These are phyloP conservation scores for Ogataea nakhonphanomensis DNA, from an alignment of 805 yeast genomes.

Conservation along the genomic window DNA sequence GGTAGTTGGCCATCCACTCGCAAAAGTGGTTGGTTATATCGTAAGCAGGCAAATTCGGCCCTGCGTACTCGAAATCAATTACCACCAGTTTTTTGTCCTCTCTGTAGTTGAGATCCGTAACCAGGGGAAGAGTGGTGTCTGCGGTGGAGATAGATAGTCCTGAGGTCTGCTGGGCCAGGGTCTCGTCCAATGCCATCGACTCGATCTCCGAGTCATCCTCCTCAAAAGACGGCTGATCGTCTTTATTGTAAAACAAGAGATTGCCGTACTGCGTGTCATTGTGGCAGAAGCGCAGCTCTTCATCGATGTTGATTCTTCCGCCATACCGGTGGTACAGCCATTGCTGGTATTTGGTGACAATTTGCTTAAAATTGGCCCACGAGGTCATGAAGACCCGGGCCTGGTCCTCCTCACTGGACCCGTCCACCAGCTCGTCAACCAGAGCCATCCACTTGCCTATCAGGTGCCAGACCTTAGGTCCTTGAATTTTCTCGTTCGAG, in stretches of 20 bases:
- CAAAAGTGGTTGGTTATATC: slow-evolving; percentile 92
- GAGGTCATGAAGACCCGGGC: slow-evolving; percentile 40
- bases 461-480: slow-evolving; percentile 69
- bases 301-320: slow-evolving; percentile 36
- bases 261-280: slow-evolving; percentile 98
- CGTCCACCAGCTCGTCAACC: slow-evolving; percentile 42
- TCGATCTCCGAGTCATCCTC: slow-evolving; percentile 29
- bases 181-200: slow-evolving; percentile 13
- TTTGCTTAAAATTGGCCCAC: slow-evolving; percentile 47
- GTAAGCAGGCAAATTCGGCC: slow-evolving; percentile 82
- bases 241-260: slow-evolving; percentile 51
- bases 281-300: slow-evolving; percentile 77
- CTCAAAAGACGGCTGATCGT: slow-evolving; percentile 24
- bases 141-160: slow-evolving; percentile 18
- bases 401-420: slow-evolving; percentile 36
- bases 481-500: slow-evolving; percentile 48
- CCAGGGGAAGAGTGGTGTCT: slow-evolving; percentile 24
- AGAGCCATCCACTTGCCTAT: slow-evolving; percentile 68
- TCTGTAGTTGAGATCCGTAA: slow-evolving; percentile 29
- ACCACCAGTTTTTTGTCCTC: slow-evolving; percentile 75
- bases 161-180: slow-evolving; percentile 18
- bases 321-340: slow-evolving; percentile 61
- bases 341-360: slow-evolving; percentile 50
- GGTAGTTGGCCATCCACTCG: slow-evolving; percentile 97
- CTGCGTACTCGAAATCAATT: slow-evolving; percentile 95